These are phyloP conservation scores for Backusella psychrophila DNA, from an alignment of 192 early-diverging fungal species.

Conservation along the genomic window DNA sequence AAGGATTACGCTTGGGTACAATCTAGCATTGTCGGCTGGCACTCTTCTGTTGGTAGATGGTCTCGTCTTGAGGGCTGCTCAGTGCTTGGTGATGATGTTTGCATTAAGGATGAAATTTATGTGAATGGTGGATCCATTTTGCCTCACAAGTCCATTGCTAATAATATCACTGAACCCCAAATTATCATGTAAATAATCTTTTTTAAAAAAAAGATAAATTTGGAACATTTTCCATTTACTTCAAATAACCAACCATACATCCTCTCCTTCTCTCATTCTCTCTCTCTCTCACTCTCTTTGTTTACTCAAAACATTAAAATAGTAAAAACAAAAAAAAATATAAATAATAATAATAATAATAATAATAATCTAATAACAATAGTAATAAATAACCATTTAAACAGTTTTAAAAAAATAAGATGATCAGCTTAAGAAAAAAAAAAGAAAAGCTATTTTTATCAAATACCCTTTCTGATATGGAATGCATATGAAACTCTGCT, in stretches of 20 bases:
- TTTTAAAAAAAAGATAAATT: background rate
- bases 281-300: background rate
- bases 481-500: no score
- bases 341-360: background rate
- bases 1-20: slow-evolving; percentile 92
- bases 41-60: slow-evolving; percentile 95
- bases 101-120: slow-evolving; percentile 90
- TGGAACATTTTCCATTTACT: background rate
- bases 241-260: background rate
- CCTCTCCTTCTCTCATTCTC: background rate
- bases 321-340: background rate
- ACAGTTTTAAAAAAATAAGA: no score
- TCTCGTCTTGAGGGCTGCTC: slow-evolving; percentile 89
- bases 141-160: slow-evolving; percentile 91
- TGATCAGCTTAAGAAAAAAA: no score
- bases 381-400: background rate
- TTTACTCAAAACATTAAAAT: background rate
- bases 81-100: slow-evolving; percentile 98
- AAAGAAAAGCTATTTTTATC: no score
- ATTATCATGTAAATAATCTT: slow-evolving; percentile 86
- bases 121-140: slow-evolving; percentile 96
- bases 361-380: background rate
- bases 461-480: no score
- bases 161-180: slow-evolving; percentile 87
- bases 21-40: slow-evolving; percentile 93